Evolutionary conservation across 768 basidiomycete genomes (phyloP).

Genomic region (Russula virescens): DNA sequence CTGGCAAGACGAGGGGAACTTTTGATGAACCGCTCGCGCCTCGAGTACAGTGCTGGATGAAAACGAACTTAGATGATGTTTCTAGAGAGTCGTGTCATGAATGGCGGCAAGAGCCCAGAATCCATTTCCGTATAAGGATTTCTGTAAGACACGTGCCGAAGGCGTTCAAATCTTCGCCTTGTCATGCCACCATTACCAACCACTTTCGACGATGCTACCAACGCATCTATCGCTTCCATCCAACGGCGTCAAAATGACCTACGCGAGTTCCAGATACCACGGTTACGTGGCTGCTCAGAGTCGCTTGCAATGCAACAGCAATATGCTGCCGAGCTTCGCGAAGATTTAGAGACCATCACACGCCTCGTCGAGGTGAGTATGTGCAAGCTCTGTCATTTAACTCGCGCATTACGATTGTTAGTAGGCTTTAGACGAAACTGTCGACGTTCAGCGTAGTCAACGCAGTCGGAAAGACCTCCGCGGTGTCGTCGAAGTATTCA

Average conservation of each 20-base stretch:
- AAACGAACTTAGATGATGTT: too few species aligned
- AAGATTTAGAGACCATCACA: slow-evolving; percentile 60
- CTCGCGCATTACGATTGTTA: slow-evolving; percentile 40
- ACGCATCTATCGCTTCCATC: slow-evolving; percentile 44
- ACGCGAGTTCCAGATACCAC: slow-evolving; percentile 64
- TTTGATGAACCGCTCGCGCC: too few species aligned
- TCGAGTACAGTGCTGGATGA: too few species aligned
- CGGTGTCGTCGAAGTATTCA: slow-evolving; percentile 45
- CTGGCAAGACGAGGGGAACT: too few species aligned
- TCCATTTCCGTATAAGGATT: too few species aligned
- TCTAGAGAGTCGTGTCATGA: too few species aligned
- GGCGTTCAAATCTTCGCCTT: too few species aligned
- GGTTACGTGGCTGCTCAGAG: slow-evolving; percentile 61
- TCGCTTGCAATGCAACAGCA: slow-evolving; percentile 68
- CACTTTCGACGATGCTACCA: slow-evolving; percentile 47
- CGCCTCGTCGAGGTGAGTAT: slow-evolving; percentile 59
- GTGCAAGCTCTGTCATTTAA: not conserved
- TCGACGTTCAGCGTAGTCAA: slow-evolving; percentile 66
- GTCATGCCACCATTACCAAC: slow-evolving; percentile 60
- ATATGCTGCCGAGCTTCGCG: slow-evolving; percentile 66
- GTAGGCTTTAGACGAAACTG: slow-evolving; percentile 61
- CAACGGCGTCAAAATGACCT: slow-evolving; percentile 60
- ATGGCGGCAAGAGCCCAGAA: too few species aligned
- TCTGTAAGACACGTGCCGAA: too few species aligned
- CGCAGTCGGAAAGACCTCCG: slow-evolving; percentile 45